Base-by-base conservation (phyloP, 2,329 filamentous ascomycete genomes). In the Alternaria panax region DNA sequence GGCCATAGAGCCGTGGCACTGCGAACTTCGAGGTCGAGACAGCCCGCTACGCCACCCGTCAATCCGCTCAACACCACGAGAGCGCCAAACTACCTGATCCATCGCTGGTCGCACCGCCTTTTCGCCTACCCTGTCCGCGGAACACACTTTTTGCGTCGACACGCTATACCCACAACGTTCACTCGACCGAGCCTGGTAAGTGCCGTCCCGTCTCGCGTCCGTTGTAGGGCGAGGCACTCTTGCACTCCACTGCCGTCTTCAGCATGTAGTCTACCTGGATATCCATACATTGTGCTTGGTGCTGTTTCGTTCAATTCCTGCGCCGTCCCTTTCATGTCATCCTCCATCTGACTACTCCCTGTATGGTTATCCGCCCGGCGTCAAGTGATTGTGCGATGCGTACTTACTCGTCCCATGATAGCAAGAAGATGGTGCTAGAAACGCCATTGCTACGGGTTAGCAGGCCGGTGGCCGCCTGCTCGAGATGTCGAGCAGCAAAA, bases 401-500 rank as follows among this genome's bases (percentile, higher is more conserved):
- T 59, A 28, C 61, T 63, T 28, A 50, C 62, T 28, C 34, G 45
- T 34, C 50, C 36, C 25, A 66, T 60, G n/a, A 14, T 36, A 47
- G 43, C 59, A 61, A 64, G 64, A 69, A 75, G 57, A 83, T 83
- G 81, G 79, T 80, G 60, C 73, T 83, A 50, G 81, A 84, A 48
- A 82, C 87, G 32, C 88, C 88, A 20, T 79, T 89, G 53, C 80
- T 92, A 69, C 86, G 88, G 70, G 91, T 94, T 64, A 93, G 90
- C 73, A 85, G 91, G 63, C 91, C 91, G 5, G 90, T 92, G 50
- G 90, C 90, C 54, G 91, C 91, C 24, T 94, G 91, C 76, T 91
- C 90, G 59, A 85, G 90, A 83, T 94, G 91, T 81, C 92, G 95
- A 61, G 87, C 90, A 62, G 93, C 94, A 54, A 99, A 99, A 82